Conservation (phyloP, 2,329 filamentous ascomycete genomes). For the Macrophomina pseudophaseolina region DNA sequence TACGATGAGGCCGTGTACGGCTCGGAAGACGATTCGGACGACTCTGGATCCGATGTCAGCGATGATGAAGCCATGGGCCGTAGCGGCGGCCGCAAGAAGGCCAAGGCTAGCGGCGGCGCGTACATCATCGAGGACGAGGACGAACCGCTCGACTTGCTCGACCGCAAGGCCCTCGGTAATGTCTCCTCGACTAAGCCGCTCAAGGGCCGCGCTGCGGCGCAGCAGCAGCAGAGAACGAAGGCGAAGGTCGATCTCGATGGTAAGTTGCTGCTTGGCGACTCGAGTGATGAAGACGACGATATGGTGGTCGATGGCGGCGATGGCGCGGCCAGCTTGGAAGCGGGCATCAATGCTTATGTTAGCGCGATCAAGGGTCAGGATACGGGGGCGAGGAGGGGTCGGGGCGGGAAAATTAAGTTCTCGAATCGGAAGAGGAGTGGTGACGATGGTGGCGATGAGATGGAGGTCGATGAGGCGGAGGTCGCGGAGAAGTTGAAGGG, state of each 20-base stretch:
- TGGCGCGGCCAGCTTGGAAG: constrained; percentile 49
- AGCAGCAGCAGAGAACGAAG: constrained; percentile 54
- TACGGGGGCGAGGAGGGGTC: constrained; percentile 62
- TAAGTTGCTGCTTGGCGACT: constrained; percentile 75
- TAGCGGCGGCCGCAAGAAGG: constrained; percentile 57
- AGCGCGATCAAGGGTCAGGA: constrained; percentile 65
- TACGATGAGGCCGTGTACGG: constrained; percentile 97
- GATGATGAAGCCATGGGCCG: constrained; percentile 59
- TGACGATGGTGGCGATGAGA: constrained; percentile 46
- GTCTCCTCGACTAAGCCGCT: constrained; percentile 89
- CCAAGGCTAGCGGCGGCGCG: constrained; percentile 56
- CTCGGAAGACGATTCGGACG: constrained; percentile 59
- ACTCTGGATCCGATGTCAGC: not conserved
- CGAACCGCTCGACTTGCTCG: constrained; percentile 92
- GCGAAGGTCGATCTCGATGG: constrained; percentile 77
- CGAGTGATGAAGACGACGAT: constrained; percentile 50
- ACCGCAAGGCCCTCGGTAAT: constrained; percentile 84
- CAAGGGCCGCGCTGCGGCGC: constrained; percentile 59
- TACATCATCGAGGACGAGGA: constrained; percentile 96
- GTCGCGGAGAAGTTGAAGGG: constrained; percentile 42
- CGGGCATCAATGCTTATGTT: constrained; percentile 65
- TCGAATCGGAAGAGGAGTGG: constrained; percentile 53
- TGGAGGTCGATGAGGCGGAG: constrained; percentile 52
- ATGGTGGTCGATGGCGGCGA: constrained; percentile 56
- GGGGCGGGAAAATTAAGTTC: constrained; percentile 63